A percentile compares a stretch with the other conserved stretches of the same genome.
phyloP scores from a whole-genome alignment of 768 basidiomycete genomes.

The Chalciporus chontae region DNA sequence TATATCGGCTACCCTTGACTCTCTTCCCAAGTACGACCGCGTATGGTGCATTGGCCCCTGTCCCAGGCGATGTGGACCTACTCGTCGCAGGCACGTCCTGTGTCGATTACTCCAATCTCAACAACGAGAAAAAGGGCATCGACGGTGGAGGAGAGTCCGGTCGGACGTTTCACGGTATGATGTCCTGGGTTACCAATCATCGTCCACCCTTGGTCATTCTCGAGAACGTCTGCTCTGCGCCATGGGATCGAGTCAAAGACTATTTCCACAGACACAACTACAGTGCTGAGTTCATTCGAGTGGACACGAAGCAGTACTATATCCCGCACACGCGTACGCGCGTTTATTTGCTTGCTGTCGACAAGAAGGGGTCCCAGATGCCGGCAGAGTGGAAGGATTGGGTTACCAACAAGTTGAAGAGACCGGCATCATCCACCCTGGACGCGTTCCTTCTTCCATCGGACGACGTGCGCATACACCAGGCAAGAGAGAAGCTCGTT shows the following conservation, averaged over 20 bases:
- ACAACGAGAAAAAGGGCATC: slow-evolving; percentile 88
- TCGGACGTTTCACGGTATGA: slow-evolving; percentile 91
- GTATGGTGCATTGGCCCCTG: slow-evolving; percentile 79
- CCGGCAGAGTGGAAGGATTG: slow-evolving; percentile 66
- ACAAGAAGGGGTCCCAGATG: slow-evolving; percentile 55
- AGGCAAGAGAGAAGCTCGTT: slow-evolving; percentile 81
- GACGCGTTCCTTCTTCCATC: slow-evolving; percentile 90
- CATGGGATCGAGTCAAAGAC: slow-evolving; percentile 74
- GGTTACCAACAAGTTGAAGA: slow-evolving; percentile 60
- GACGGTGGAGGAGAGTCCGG: slow-evolving; percentile 91
- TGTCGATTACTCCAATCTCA: slow-evolving; percentile 95
- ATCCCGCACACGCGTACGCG: slow-evolving; percentile 94
- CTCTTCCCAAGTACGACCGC: slow-evolving; percentile 69
- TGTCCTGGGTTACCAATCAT: slow-evolving; percentile 85
- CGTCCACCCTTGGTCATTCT: slow-evolving; percentile 89
- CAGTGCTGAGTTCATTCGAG: slow-evolving; percentile 62
- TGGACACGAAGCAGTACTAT: slow-evolving; percentile 88
- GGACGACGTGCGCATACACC: slow-evolving; percentile 89
- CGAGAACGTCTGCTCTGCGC: slow-evolving; percentile 91
- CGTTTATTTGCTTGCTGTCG: slow-evolving; percentile 80
- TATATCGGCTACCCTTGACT: not conserved
- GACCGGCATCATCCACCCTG: slow-evolving; percentile 84
- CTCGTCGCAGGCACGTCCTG: slow-evolving; percentile 94
- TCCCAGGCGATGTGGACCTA: slow-evolving; percentile 89
- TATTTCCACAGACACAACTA: slow-evolving; percentile 77